phyloP scores from a whole-genome alignment of 345 rosid genomes.

The Linum tenue region DNA sequence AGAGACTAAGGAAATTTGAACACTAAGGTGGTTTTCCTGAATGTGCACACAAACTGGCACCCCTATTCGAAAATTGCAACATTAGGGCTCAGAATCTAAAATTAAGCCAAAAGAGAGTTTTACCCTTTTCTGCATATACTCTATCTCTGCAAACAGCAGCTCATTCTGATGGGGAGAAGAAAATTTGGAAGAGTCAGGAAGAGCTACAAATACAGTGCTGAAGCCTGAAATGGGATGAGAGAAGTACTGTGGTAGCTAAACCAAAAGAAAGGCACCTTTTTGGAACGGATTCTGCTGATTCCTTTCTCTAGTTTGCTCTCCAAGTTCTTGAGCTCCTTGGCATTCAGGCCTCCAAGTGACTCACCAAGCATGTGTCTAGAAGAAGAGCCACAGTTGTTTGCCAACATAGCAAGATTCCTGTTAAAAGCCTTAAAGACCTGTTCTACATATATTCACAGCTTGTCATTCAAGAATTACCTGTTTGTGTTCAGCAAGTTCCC shows the following conservation, averaged over 20 bases:
- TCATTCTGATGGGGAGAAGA: slow-evolving; percentile 51
- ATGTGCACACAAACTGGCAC: background rate
- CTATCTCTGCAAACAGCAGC: slow-evolving; percentile 74
- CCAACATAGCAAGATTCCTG: background rate
- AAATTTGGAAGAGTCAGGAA: background rate
- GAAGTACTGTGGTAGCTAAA: background rate
- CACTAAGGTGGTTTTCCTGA: background rate
- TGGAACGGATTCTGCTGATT: slow-evolving; percentile 73
- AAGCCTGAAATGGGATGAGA: background rate
- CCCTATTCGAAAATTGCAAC: background rate
- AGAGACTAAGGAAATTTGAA: background rate
- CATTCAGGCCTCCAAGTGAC: slow-evolving; percentile 34
- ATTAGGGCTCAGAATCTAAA: background rate
- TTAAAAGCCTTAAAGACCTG: background rate
- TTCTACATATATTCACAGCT: background rate
- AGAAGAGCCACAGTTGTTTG: background rate
- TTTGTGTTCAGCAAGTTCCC: slow-evolving; percentile 56
- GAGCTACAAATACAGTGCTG: background rate
- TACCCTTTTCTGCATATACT: slow-evolving; percentile 94
- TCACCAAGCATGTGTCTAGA: slow-evolving; percentile 84
- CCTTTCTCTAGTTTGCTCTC: slow-evolving; percentile 71
- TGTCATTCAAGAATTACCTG: slow-evolving; percentile 34
- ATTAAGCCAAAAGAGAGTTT: slow-evolving; percentile 11
- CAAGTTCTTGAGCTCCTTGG: slow-evolving; percentile 57
- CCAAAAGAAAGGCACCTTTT: slow-evolving; percentile 42